Conservation (phyloP, 1,139 yeast species). For the Suhomyces terraborum region DNA sequence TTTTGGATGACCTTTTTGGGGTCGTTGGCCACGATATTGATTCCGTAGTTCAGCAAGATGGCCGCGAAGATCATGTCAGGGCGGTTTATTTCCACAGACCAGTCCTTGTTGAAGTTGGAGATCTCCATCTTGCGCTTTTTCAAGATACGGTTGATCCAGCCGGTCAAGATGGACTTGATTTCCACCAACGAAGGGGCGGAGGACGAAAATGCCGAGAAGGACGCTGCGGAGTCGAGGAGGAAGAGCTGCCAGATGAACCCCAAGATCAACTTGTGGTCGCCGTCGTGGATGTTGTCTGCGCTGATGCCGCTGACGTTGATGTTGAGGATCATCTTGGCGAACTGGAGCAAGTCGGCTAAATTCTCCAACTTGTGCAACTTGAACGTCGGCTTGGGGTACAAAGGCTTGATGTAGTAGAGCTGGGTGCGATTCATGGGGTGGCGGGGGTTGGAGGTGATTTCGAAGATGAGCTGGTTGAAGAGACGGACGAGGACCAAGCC, state of each 20-base stretch:
- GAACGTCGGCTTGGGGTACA: conserved; percentile 50
- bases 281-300: conserved; percentile 69
- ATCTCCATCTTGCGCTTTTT: conserved; percentile 24
- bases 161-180: conserved; percentile 34
- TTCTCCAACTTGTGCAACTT: conserved; percentile 66
- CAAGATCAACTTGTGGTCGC: conserved; percentile 60
- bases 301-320: conserved; percentile 60
- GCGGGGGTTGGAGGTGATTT: conserved; percentile 19
- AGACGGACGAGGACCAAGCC: conserved; percentile 44
- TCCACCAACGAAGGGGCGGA: conserved; percentile 36
- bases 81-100: conserved; percentile 38
- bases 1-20: conserved; percentile 32
- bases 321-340: conserved; percentile 50
- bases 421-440: conserved; percentile 19
- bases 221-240: conserved; percentile 51
- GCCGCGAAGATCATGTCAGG: conserved; percentile 32
- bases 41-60: conserved; percentile 25
- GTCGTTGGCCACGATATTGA: conserved; percentile 7
- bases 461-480: conserved; percentile 35
- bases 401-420: conserved; percentile 35
- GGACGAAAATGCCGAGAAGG: conserved; percentile 35
- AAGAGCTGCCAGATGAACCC: conserved; percentile 69
- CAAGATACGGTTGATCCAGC: conserved; percentile 37
- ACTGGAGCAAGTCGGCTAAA: conserved; percentile 56
- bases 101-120: conserved; percentile 39